phyloP scores from a whole-genome alignment of 2,329 filamentous ascomycete genomes.

The Exophiala phaeomuriformis region DNA sequence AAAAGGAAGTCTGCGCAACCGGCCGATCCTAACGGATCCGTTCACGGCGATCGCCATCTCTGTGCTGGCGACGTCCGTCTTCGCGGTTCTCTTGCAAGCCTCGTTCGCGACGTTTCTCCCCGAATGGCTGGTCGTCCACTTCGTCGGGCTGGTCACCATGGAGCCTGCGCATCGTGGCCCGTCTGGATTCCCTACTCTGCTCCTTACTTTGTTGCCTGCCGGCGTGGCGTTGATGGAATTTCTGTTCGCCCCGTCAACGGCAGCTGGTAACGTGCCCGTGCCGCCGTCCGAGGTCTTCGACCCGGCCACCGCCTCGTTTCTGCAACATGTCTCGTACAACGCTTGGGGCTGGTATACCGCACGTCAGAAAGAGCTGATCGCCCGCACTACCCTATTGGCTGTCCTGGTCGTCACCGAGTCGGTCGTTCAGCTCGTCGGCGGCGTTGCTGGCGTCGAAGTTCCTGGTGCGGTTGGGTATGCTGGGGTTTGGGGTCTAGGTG shows the following conservation, averaged over 20 bases:
- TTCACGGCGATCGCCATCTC: conserved; percentile 58
- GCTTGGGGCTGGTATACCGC: conserved; percentile 56
- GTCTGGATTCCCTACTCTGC: conserved; percentile 41
- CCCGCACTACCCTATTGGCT: conserved; percentile 51
- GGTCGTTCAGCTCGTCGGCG: conserved; percentile 58
- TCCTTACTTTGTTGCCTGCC: conserved; percentile 55
- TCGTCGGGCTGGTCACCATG: conserved; percentile 63
- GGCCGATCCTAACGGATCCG: conserved; percentile 57
- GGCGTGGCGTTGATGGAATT: conserved; percentile 68
- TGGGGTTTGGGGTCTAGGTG: conserved; percentile 63
- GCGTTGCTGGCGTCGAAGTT: conserved; percentile 62
- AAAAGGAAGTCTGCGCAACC: conserved; percentile 46
- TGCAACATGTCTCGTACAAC: conserved; percentile 55
- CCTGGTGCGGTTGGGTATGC: conserved; percentile 67
- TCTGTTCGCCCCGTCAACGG: conserved; percentile 58
- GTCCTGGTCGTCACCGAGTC: conserved; percentile 45
- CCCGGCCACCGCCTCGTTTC: conserved; percentile 56
- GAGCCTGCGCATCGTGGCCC: conserved; percentile 59
- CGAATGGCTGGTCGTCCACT: conserved; percentile 64
- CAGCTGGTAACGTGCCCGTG: conserved; percentile 33
- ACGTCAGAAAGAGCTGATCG: conserved; percentile 57
- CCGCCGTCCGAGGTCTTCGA: conserved; percentile 44
- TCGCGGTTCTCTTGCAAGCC: conserved; percentile 63
- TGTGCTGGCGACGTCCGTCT: conserved; percentile 63
- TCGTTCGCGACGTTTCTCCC: conserved; percentile 66